Evolutionary conservation across 768 basidiomycete species (phyloP), one percentile per base, ranked within the genome.

Genomic region (Dioszegia crocea): DNA sequence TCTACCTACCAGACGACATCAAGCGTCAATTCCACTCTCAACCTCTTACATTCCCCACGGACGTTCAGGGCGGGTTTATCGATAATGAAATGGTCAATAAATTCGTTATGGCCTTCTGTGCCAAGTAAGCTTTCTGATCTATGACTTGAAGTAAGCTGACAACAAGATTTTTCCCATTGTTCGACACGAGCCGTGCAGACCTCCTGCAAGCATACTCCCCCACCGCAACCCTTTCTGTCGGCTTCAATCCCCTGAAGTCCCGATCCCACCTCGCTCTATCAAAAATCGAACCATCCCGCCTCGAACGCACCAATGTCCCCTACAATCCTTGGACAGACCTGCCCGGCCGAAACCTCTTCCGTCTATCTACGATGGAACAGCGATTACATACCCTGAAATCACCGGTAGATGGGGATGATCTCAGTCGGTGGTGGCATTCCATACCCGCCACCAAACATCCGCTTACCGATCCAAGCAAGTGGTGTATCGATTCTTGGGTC

Each of bases 221-320:
- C 0, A 79, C 83, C 11, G 88, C 93, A n/a, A 93, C 91, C 8
- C 92, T 97, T 74, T 96, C 92, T 0, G 88, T 86, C 74, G 88
- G 87, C 19, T 84, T 84, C 67, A 93, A 92, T 74, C 93, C 83
- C 5, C 88, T 93, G 61, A 89, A 89, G 3, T 75, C 81, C 6
- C 87, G 92, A 16, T 74, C 72, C 1, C 21, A 49, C 19, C 56
- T 59, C 23, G 49, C 60, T 33, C 33, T 8, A 38, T 43, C 17
- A 56, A 67, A 46, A 33, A 33, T 33, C 33, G 33, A 33, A 33
- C 33, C 33, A 6, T 33, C 33, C 8, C 33, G 33, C 33, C 80
- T 88, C 45, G 83, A 86, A 71, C 86, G 86, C 21, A 81, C 85
- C 29, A 60, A 66, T 3, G 19, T 48, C 8, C 64, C 70, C 33